A percentile compares a stretch with the other conserved stretches of the same genome.
Evolutionary conservation across 208 protist species (phyloP).

Genomic region (Leptomonas seymouri): DNA sequence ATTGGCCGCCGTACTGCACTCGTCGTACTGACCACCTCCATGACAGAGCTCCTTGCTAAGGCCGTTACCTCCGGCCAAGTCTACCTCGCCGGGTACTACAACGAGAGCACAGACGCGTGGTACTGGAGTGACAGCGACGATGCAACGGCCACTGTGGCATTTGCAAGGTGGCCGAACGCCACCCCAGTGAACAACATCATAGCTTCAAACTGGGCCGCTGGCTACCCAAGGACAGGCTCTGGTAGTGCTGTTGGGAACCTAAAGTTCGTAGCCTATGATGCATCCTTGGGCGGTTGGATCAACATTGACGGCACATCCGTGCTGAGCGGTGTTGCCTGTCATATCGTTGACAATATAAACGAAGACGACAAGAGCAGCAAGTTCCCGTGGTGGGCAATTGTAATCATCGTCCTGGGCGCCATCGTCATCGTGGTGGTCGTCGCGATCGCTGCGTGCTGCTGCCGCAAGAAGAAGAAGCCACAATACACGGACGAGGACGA

Average conservation of each 20-base stretch:
- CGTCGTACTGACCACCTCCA: background rate
- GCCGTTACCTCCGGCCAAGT: background rate
- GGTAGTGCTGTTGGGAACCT: background rate
- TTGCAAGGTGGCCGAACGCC: background rate
- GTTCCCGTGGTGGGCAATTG: constrained; percentile 18
- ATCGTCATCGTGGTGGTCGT: constrained; percentile 9
- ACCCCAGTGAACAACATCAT: background rate
- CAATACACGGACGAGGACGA: constrained; percentile 16
- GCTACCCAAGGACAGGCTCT: constrained; percentile 11
- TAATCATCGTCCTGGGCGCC: constrained; percentile 20
- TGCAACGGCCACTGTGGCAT: background rate
- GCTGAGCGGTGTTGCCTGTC: constrained; percentile 20
- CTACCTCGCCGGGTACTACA: background rate
- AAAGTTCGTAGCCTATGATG: constrained; percentile 20
- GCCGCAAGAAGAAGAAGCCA: constrained; percentile 16
- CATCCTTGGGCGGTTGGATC: constrained; percentile 1
- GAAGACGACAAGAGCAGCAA: background rate
- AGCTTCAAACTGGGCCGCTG: constrained; percentile 1
- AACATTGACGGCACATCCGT: constrained; percentile 13
- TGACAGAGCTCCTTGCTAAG: background rate
- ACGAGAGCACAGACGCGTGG: background rate
- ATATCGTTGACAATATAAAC: background rate
- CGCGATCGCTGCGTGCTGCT: constrained; percentile 13
- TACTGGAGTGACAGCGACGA: background rate
- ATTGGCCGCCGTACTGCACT: background rate